Percentiles rank a stretch among this genome's conserved stretches.
These are phyloP conservation scores for Exophiala viscosa DNA, from an alignment of 2,329 filamentous ascomycete genomes.

Conservation along the genomic window DNA sequence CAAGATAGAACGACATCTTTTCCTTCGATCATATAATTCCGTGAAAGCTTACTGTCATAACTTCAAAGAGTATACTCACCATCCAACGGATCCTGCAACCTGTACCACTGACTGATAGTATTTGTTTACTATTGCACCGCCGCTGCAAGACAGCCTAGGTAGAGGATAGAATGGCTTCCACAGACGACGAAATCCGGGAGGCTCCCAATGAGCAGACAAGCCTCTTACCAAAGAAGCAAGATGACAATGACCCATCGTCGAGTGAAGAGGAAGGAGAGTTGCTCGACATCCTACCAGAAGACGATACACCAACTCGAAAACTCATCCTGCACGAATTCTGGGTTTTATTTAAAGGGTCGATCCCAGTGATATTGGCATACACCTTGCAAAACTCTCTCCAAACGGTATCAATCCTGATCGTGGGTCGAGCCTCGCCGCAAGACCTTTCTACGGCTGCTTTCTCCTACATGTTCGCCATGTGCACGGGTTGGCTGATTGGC, in stretches of 20 bases:
- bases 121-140: too few species aligned
- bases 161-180: not conserved
- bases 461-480: slow-evolving; percentile 91
- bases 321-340: slow-evolving; percentile 58
- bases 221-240: slow-evolving; percentile 38
- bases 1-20: too few species aligned
- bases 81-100: too few species aligned
- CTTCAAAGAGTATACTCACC: too few species aligned
- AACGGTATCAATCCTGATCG: slow-evolving; percentile 75
- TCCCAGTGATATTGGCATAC: slow-evolving; percentile 80
- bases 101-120: too few species aligned
- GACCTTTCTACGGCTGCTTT: slow-evolving; percentile 79
- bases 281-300: slow-evolving; percentile 26
- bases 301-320: slow-evolving; percentile 32
- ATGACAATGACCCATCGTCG: slow-evolving; percentile 14
- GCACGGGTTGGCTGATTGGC: slow-evolving; percentile 80
- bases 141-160: too few species aligned
- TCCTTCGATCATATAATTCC: too few species aligned
- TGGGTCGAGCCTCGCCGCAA: slow-evolving; percentile 74
- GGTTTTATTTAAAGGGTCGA: slow-evolving; percentile 63
- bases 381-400: slow-evolving; percentile 81
- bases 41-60: too few species aligned
- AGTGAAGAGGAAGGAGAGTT: slow-evolving; percentile 24
- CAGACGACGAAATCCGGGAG: slow-evolving; percentile 16
- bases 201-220: slow-evolving; percentile 41